Evolutionary conservation across 129 eudicot genomes (phyloP), one percentile per base, ranked within the genome.

Genomic region (Heracleum sosnowskyi): DNA sequence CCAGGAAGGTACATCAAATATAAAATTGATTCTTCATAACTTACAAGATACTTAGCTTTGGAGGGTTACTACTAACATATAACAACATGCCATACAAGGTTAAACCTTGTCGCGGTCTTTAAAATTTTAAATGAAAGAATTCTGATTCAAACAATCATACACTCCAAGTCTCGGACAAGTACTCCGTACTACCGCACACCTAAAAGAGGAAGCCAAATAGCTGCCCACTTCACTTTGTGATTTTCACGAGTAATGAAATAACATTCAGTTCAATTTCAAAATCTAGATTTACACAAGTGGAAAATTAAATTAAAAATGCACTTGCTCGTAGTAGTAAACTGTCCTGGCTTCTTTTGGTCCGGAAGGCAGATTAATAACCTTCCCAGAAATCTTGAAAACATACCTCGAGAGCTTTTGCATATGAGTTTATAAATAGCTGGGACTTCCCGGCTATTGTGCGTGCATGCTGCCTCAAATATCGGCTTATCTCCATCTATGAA

Each of bases 331-430:
- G 9, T 29, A 11, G 8, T 13, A 63, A 63, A 63, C 20, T 29
- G 13, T 63, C 29, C 39, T 33, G 2, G 37, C 11, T 64, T 26
- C 22, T 64, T 12, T 29, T 31, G 22, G 37, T 28, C 24, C 40
- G 77, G 57, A 22, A 77, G 73, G 57, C 46, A 22, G 47, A 44
- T 45, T 17, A 45, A 18, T 34, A 41, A 68, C 34, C 26, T 26
- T 72, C 47, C 28, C 11, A 69, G 26, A 76, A 57, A 55, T 8
- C 36, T 42, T 34, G 11, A 51, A 13, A 55, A 74, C 35, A 17
- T 86, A 96, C 99, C 99, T 96, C 99, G 69, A 96, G 90, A 82
- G 99, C 99, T 82, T 96, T 96, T 20, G 99, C 99, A 44, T 90
- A 96, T 1, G 99, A 86, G 83, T 96, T 96, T 53, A 96, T 96